These are phyloP conservation scores for Cyberlindnera petersonii DNA, from an alignment of 805 yeast genomes.

Conservation along the genomic window DNA sequence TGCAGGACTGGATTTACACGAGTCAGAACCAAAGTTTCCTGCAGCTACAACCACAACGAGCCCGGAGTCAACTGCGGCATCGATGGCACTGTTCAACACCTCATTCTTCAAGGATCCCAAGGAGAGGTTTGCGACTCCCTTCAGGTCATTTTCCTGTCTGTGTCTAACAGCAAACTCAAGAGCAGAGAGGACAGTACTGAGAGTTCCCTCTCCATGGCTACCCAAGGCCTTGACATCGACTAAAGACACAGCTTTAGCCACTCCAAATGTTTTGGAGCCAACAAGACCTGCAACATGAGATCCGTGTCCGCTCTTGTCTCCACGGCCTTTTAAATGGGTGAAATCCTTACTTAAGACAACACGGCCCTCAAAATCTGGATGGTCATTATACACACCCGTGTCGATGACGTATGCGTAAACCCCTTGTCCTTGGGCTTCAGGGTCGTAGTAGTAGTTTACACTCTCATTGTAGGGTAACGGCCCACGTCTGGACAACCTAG, in stretches of 20 bases:
- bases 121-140: slow-evolving; percentile 75
- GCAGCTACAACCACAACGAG: slow-evolving; percentile 77
- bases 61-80: slow-evolving; percentile 72
- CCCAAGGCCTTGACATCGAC: slow-evolving; percentile 76
- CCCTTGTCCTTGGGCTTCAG: slow-evolving; percentile 45
- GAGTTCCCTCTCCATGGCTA: slow-evolving; percentile 62
- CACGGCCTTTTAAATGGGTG: slow-evolving; percentile 50
- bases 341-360: slow-evolving; percentile 58
- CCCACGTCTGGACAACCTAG: slow-evolving; percentile 51
- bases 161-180: slow-evolving; percentile 67
- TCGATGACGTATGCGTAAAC: slow-evolving; percentile 78
- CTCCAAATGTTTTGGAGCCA: slow-evolving; percentile 78
- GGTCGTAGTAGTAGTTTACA: slow-evolving; percentile 47
- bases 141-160: slow-evolving; percentile 31
- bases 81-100: slow-evolving; percentile 69
- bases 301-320: slow-evolving; percentile 85
- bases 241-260: slow-evolving; percentile 63
- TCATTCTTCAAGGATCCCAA: slow-evolving; percentile 69
- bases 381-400: slow-evolving; percentile 67
- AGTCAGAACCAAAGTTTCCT: slow-evolving; percentile 75
- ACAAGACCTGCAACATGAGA: slow-evolving; percentile 91
- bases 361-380: slow-evolving; percentile 62
- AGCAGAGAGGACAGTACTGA: slow-evolving; percentile 62
- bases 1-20: slow-evolving; percentile 86
- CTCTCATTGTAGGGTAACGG: slow-evolving; percentile 31